Conservation (phyloP, 345 rosid genomes). For the Acer yangbiense region DNA sequence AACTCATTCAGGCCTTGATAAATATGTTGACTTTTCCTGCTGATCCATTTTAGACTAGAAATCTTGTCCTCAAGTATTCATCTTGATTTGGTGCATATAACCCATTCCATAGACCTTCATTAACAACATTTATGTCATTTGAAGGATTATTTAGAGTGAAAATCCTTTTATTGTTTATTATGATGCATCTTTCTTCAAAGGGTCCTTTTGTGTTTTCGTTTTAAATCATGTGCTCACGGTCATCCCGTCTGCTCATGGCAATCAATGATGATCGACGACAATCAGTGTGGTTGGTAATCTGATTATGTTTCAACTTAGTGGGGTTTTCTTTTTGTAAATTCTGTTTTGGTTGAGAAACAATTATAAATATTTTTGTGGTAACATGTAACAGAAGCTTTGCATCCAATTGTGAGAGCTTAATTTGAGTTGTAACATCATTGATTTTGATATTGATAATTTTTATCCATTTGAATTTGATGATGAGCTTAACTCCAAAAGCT, state of each 20-base stretch:
- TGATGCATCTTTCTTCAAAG: background rate
- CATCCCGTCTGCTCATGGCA: background rate
- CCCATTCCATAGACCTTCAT: background rate
- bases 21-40: background rate
- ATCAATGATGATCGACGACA: background rate
- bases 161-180: background rate
- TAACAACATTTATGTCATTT: background rate
- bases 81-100: background rate
- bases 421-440: background rate
- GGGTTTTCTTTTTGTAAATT: background rate
- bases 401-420: too few relatives aligned
- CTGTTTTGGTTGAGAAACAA: background rate
- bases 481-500: background rate
- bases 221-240: background rate
- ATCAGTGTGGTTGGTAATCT: background rate
- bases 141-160: background rate
- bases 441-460: background rate
- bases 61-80: background rate
- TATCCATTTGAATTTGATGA: background rate
- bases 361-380: too few relatives aligned
- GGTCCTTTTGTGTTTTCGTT: background rate
- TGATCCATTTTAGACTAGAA: background rate
- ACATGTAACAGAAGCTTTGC: background rate
- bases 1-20: background rate
- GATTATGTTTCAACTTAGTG: background rate